Evolutionary conservation across 306 rosid genomes (phyloP), one percentile per base, ranked within the genome.

Genomic region (Myrica gale): DNA sequence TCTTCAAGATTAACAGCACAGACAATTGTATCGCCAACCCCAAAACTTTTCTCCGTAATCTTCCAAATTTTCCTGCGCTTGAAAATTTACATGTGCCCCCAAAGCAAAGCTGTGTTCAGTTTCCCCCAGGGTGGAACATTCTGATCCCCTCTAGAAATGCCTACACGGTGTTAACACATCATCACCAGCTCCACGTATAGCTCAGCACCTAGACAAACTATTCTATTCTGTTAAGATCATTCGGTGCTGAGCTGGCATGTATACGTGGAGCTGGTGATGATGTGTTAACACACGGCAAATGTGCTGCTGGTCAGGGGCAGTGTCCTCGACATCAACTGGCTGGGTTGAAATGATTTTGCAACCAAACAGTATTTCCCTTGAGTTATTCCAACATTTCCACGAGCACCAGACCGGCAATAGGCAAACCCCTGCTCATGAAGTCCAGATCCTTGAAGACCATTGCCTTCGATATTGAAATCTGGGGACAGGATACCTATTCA

Each of bases 401-500:
- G 82, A 17, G 88, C 88, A 53, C 87, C 91, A 0, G 90, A 89
- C 89, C 91, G 87, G 67, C 88, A 89, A 74, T 85, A 89, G 71
- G 89, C 85, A 87, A 89, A 89, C 26, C 91, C 89, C 58, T 87
- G 42, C 41, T 83, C 89, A 63, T 78, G 43, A 47, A 87, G 85
- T 0, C 81, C 89, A 57, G 72, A 82, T 50, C 88, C 88, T 57
- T 7, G 79, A 58, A 81, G 88, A 23, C 81, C 88, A 67, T 71
- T 55, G 47, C 74, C 72, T 37, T 47, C 55, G 60, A 84, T 42
- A 12, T 78, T 82, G 70, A 89, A 89, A 80, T 87, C 93, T 89
- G 79, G 51, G 70, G 69, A 70, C 53, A 57, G 26, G 57, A 41
- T 41, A 81, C 60, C 52, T 23, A 42, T 55, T 2, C 13, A 46